Evolutionary conservation across 1,284 basidiomycete genomes (phyloP), one percentile per base, ranked within the genome.

Genomic region (Ustilago cynodontis): DNA sequence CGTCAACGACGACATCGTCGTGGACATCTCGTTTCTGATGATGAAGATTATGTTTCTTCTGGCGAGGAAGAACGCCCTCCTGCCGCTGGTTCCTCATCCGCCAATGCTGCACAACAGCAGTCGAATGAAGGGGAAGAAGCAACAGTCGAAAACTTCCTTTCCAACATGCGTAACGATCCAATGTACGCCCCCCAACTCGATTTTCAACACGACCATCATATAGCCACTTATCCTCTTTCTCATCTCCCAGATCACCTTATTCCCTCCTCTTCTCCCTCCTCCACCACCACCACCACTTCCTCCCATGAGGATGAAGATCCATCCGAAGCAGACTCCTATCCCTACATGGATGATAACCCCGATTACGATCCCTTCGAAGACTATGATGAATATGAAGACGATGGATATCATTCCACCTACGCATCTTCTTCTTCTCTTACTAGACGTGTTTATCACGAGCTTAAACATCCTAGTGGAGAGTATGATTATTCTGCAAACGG

Each of bases 141-240:
- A 28, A 66, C 59, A 1, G 64, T 71, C 22, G 49, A 66, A 1
- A 59, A 71, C 41, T 71, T 71, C 20, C 26, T 66, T 3, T 14
- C 51, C 1, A 59, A 41, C 14, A 71, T 71, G 69, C 49, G 63
- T 5, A 61, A 18, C 22, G 69, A 71, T 58, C 69, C 69, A 1
- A 51, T 71, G 55, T 71, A 65, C 33, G 31, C 20, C 22, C 18
- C 33, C 10, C 33, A 51, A 7, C 47, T 70, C 33, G 68, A 65
- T 26, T 70, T 52, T 18, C 54, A 65, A 2, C 58, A 61, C 18
- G 68, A 70, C n/a, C 68, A 54, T 3, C 68, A 70, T 33, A 60
- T 70, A 26, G 62, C 47, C 31, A 65, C 58, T 3, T 70, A 70
- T 16, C 37, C 68, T 20, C 58, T 70, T 4, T 65, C 68, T 11